phyloP scores from a whole-genome alignment of 805 yeast genomes.

The Gaillardinia entomophila region DNA sequence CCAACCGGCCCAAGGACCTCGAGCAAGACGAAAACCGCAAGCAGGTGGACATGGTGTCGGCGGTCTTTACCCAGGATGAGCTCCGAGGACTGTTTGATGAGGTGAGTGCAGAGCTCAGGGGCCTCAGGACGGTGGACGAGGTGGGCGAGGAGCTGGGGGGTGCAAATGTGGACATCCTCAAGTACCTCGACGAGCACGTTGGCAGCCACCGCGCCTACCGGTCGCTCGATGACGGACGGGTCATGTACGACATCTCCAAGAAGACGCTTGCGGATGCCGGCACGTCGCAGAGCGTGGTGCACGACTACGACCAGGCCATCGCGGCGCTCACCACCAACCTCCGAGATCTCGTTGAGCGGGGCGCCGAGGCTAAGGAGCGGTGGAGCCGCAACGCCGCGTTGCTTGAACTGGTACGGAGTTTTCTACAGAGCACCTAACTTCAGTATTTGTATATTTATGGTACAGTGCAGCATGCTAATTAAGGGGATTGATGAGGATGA shows the following conservation, averaged over 20 bases:
- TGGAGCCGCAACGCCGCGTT: constrained; percentile 31
- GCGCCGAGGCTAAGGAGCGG: constrained; percentile 24
- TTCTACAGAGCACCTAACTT: too few relatives aligned
- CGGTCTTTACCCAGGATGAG: constrained; percentile 15
- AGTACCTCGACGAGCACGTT: constrained; percentile 15
- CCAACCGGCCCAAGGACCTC: constrained; percentile 3
- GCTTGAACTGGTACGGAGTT: too few relatives aligned
- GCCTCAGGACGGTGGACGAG: constrained; percentile 10
- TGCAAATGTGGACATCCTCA: constrained; percentile 7
- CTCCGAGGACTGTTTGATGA: constrained; percentile 14
- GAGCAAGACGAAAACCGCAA: neutral
- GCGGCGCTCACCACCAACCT: constrained; percentile 18
- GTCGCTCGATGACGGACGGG: constrained; percentile 12
- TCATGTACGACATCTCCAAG: constrained; percentile 18
- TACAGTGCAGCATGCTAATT: constrained; percentile 6
- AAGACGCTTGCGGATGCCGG: constrained; percentile 15
- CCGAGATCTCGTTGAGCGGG: constrained; percentile 22
- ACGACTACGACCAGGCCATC: constrained; percentile 29
- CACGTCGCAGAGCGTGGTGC: constrained; percentile 9
- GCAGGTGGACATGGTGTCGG: constrained; percentile 7
- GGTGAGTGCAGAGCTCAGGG: constrained; percentile 9
- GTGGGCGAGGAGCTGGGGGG: constrained; percentile 3
- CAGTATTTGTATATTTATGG: too few relatives aligned
- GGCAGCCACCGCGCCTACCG: constrained; percentile 15
- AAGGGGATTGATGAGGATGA: constrained; percentile 64